These are phyloP conservation scores for Eucalyptus erythrocorys DNA, from an alignment of 345 rosid genomes.

Conservation along the genomic window DNA sequence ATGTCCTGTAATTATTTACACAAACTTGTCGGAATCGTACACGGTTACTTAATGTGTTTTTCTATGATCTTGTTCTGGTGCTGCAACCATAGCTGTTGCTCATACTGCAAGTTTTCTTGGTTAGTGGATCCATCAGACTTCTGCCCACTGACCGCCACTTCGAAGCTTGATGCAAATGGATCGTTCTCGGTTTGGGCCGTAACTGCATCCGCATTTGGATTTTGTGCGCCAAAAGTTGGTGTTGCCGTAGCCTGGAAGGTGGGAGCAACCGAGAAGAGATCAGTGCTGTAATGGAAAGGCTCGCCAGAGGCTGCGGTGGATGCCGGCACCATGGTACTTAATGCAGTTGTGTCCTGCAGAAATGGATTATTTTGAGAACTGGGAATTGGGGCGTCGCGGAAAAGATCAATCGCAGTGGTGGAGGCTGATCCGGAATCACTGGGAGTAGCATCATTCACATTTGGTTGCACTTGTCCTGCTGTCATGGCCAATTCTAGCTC, in stretches of 20 bases:
- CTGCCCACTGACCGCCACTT: not conserved
- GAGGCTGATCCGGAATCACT: not conserved
- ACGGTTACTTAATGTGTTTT: conserved; percentile 25
- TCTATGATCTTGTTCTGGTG: conserved; percentile 65
- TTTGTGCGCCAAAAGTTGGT: conserved; percentile 16
- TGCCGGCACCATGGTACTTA: not conserved
- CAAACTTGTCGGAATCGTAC: not conserved
- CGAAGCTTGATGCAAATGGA: conserved; percentile 34
- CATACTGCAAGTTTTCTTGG: conserved; percentile 26
- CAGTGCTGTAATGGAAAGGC: not conserved
- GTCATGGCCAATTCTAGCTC: conserved; percentile 37
- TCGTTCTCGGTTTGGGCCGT: conserved; percentile 8
- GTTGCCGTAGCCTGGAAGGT: conserved; percentile 42
- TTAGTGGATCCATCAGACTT: not conserved
- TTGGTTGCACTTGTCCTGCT: not conserved
- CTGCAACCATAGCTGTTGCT: conserved; percentile 65
- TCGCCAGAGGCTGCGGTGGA: not conserved
- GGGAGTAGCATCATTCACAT: not conserved
- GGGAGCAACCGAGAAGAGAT: conserved; percentile 21
- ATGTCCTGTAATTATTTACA: not conserved
- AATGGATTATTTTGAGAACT: conserved; percentile 29
- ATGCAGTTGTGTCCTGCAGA: conserved; percentile 17
- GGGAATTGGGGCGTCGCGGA: not conserved
- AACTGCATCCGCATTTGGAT: not conserved
- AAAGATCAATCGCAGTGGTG: not conserved